phyloP scores from a whole-genome alignment of 768 basidiomycete species.

The Trametes cinnabarina region DNA sequence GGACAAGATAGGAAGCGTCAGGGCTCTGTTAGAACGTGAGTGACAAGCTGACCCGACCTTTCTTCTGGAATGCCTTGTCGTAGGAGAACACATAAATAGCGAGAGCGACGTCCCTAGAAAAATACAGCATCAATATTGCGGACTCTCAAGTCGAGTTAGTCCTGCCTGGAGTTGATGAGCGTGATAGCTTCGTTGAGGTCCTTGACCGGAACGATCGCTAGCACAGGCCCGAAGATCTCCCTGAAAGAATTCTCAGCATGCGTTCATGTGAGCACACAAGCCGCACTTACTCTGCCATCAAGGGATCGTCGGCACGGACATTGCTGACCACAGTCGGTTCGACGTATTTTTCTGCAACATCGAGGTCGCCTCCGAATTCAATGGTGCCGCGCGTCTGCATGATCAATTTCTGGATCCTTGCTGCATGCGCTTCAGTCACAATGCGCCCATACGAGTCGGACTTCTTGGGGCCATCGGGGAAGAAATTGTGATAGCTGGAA shows the following conservation, averaged over 20 bases:
- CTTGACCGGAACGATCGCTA: slow-evolving; percentile 71
- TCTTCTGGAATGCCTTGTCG: slow-evolving; percentile 52
- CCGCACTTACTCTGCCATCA: slow-evolving; percentile 66
- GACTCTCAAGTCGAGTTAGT: too few relatives aligned
- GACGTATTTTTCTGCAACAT: slow-evolving; percentile 54
- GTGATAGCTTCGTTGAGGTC: slow-evolving; percentile 65
- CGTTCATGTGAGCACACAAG: not conserved
- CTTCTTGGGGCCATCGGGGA: slow-evolving; percentile 40
- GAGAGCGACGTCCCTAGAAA: slow-evolving; percentile 73
- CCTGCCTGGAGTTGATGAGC: slow-evolving; percentile 57
- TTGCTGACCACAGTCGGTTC: slow-evolving; percentile 68
- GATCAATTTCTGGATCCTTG: slow-evolving; percentile 54
- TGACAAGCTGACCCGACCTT: slow-evolving; percentile 37
- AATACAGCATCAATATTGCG: too few relatives aligned
- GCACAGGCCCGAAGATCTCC: slow-evolving; percentile 78
- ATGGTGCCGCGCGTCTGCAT: slow-evolving; percentile 62
- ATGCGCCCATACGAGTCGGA: slow-evolving; percentile 46
- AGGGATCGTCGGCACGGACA: slow-evolving; percentile 57
- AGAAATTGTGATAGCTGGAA: slow-evolving; percentile 43
- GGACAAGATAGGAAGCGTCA: not conserved
- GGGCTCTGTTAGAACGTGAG: not conserved
- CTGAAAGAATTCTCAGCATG: slow-evolving; percentile 32
- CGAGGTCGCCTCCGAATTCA: slow-evolving; percentile 60
- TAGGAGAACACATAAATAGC: slow-evolving; percentile 72
- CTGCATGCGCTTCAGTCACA: slow-evolving; percentile 49